Evolutionary conservation across 177 flowering plant species (phyloP).

Genomic region (Vitis hybrid): DNA sequence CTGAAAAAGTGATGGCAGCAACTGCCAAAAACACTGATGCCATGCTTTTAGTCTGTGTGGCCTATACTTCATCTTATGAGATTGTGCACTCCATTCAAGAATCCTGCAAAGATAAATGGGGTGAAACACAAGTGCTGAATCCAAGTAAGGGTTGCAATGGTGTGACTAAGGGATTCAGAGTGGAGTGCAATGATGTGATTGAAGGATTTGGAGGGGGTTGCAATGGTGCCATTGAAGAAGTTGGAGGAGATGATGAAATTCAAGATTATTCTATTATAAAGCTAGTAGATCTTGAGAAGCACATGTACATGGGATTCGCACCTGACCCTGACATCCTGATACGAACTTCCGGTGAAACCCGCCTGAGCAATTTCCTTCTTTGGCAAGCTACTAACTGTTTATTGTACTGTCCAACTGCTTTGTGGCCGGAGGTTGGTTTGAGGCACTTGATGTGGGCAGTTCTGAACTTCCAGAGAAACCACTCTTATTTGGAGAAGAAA

Average conservation of each 20-base stretch:
- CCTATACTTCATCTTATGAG: constrained; percentile 76
- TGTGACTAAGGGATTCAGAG: no score
- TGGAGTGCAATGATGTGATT: no score
- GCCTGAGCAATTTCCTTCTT: constrained; percentile 80
- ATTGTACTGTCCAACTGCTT: constrained; percentile 55
- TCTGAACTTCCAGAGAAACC: constrained; percentile 52
- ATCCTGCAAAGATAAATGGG: constrained; percentile 36
- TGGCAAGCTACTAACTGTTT: constrained; percentile 64
- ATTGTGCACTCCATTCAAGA: constrained; percentile 54
- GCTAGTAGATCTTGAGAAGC: constrained; percentile 53
- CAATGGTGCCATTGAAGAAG: no score
- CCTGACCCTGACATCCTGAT: constrained; percentile 77
- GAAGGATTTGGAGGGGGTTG: no score
- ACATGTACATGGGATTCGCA: constrained; percentile 53
- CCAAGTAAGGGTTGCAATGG: no score
- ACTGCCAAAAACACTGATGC: constrained; percentile 44
- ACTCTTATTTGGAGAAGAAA: constrained; percentile 51
- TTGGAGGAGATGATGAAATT: no score
- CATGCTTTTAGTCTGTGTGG: constrained; percentile 43
- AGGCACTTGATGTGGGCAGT: constrained; percentile 67
- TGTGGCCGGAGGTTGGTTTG: constrained; percentile 81
- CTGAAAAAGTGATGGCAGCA: constrained; percentile 58
- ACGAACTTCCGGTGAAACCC: constrained; percentile 49
- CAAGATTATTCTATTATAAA: constrained; percentile 15
- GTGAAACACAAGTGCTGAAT: neutral